Percentiles rank a stretch among this genome's conserved stretches.
Conservation (phyloP, 1,284 basidiomycete species). For the Marasmius sp. region DNA sequence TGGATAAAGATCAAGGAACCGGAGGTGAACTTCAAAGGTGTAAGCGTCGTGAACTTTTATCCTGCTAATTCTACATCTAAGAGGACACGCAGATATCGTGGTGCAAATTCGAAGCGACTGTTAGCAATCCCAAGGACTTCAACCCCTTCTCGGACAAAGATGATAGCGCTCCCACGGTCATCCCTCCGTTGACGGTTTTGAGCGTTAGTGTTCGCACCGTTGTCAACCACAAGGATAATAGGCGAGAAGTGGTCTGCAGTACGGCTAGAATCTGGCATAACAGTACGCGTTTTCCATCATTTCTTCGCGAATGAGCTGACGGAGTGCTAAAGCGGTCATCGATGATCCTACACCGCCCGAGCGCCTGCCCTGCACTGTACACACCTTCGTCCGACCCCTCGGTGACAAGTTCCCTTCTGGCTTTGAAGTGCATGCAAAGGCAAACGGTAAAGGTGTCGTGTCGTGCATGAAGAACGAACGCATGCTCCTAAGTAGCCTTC, state of each 20-base stretch:
- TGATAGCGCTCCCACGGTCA: conserved; percentile 71
- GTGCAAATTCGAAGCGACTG: conserved; percentile 93
- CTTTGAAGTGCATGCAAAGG: conserved; percentile 73
- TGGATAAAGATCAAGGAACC: conserved; percentile 89
- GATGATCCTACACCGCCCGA: conserved; percentile 91
- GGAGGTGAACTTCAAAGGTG: conserved; percentile 72
- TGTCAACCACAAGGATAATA: conserved; percentile 93
- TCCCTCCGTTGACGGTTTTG: conserved; percentile 90
- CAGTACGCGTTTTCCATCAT: conserved; percentile 47
- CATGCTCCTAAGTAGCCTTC: conserved; percentile 80
- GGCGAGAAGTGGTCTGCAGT: conserved; percentile 88
- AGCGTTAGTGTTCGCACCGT: conserved; percentile 89
- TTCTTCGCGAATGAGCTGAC: not conserved
- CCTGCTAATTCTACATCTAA: not conserved
- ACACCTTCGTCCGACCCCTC: conserved; percentile 93
- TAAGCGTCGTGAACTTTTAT: conserved; percentile 35
- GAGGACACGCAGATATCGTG: conserved; percentile 70
- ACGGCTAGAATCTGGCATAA: conserved; percentile 89
- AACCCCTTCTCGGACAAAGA: conserved; percentile 82
- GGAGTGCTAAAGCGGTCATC: conserved; percentile 61
- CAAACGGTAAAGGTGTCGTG: conserved; percentile 70
- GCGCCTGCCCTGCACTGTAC: conserved; percentile 77
- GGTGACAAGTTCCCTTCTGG: conserved; percentile 81
- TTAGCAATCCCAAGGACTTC: conserved; percentile 86
- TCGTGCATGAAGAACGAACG: conserved; percentile 82